A percentile compares a stretch with the other conserved stretches of the same genome.
These are phyloP conservation scores for Fonsecaea multimorphosa DNA, from an alignment of 2,329 filamentous ascomycete species.

Conservation along the genomic window DNA sequence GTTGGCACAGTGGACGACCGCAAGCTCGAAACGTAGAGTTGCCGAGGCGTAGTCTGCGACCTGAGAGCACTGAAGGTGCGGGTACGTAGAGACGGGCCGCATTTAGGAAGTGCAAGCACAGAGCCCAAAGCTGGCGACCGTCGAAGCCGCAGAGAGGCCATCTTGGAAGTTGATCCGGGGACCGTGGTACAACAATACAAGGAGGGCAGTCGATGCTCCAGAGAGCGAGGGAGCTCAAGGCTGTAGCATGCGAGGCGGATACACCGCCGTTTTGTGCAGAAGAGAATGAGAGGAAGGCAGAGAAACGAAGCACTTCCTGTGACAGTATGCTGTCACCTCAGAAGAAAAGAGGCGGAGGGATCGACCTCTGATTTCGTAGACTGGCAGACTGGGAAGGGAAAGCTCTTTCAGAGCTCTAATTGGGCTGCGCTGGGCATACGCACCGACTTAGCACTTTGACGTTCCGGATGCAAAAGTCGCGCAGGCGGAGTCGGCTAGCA, in stretches of 20 bases:
- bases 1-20: conserved; percentile 18
- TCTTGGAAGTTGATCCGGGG: conserved; percentile 21
- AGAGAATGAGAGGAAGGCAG: conserved; percentile 13
- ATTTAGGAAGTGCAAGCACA: conserved; percentile 31
- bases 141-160: conserved; percentile 38
- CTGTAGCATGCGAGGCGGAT: conserved; percentile 31
- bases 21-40: conserved; percentile 19
- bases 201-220: conserved; percentile 29
- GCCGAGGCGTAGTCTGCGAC: conserved; percentile 24
- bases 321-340: background rate
- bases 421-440: conserved; percentile 24
- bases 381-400: conserved; percentile 13
- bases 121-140: conserved; percentile 34
- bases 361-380: conserved; percentile 3
- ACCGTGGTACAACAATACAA: conserved; percentile 20
- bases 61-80: conserved; percentile 36
- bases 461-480: conserved; percentile 15
- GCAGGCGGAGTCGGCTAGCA: conserved; percentile 7
- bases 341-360: conserved; percentile 4
- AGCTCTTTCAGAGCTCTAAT: conserved; percentile 29
- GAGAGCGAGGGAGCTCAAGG: conserved; percentile 30
- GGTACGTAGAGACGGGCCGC: conserved; percentile 22
- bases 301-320: conserved; percentile 7
- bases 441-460: conserved; percentile 12
- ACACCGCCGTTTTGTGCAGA: conserved; percentile 23